Base-by-base conservation (phyloP, 73 alveolate genomes). In the Stentor coeruleus region DNA sequence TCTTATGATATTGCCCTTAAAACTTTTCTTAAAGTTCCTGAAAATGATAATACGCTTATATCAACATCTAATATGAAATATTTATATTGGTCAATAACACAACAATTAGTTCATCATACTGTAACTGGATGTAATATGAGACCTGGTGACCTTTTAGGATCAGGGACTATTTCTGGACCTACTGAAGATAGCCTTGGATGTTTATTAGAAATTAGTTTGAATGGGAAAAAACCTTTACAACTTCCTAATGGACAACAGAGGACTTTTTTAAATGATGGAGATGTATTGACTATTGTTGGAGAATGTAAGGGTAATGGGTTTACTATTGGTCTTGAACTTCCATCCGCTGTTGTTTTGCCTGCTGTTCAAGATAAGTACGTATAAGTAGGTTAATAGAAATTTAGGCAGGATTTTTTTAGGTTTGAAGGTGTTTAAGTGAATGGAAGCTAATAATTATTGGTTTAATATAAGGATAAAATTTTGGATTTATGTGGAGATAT, bases 31-130 rank as follows among this genome's bases (percentile, higher is more conserved):
- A 20, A 66, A 40, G 49, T 82, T 59, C 83, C 95, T 59, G 81
- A 58, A 28, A 85, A 73, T 6, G 84, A 87, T 11, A 88, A 88
- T 0, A 86, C 82, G 59, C 73, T 74, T 15, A 86, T 96, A 74
- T 80, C 98, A 0, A 82, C 84, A 59, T 82, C 95, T 77, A 96
- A 96, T 89, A 88, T 93, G 85, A 89, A 91, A 35, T 89, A 96
- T 85, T 83, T 95, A 95, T 96, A 96, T 87, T 96, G 99, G 99
- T 91, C 96, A 40, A 86, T 94, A 0, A 86, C 87, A 74, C 95
- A 96, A 87, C 87, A 84, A 42, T 86, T 95, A 30, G 90, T 94
- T 58, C 98, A 94, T 59, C 98, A 94, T 89, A 89, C 97, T 15
- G 95, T 91, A 30, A 91, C 97, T 82, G 98, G 98, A 6, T 94